Evolutionary conservation across 2,329 filamentous ascomycete genomes (phyloP), one percentile per base, ranked within the genome.

Genomic region (Meredithiella fracta): DNA sequence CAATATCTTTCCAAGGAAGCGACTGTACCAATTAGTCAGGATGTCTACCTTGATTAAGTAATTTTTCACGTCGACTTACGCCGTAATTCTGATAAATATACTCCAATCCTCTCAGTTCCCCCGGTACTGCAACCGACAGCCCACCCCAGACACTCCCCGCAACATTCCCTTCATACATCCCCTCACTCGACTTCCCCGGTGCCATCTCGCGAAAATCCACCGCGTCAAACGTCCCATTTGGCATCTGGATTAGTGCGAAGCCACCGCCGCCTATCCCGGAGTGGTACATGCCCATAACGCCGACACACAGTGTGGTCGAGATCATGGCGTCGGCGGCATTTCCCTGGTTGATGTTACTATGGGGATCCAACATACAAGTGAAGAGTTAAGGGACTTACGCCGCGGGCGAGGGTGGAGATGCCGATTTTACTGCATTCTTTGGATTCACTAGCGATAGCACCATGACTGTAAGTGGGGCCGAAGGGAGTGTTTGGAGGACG

Each of bases 151-250:
- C 71, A 55, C 86, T 89, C 1, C 76, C 80, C 1, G 74, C 67
- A 1, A 76, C 72, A 60, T 92, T 83, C 55, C 80, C 80, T 58
- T 78, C 74, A 67, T 84, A 97, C 91, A 97, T 97, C 63, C 94
- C 79, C 67, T 89, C 74, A 61, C 76, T 82, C 0, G 89, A 86
- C 0, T 86, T 85, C 0, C 83, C 85, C 0, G 91, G 91, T 0
- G 91, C 91, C 0, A 84, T 80, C 67, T 97, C 91, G 50, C 91
- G 77, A 65, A 94, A 97, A 68, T 97, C 91, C 62, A 97, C 81
- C 58, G 83, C 82, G 64, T 94, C 88, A 65, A 90, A 94, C 17
- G 73, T 72, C n/a, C 88, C 88, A 58, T 86, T 73, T 15, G 78
- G 70, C 34, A 79, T 75, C 51, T 86, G 81, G 3, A 95, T 78